Percentiles rank a stretch among this genome's conserved stretches.
Conservation (phyloP, 1,139 yeast genomes). For the Nakaseomyces sp. region DNA sequence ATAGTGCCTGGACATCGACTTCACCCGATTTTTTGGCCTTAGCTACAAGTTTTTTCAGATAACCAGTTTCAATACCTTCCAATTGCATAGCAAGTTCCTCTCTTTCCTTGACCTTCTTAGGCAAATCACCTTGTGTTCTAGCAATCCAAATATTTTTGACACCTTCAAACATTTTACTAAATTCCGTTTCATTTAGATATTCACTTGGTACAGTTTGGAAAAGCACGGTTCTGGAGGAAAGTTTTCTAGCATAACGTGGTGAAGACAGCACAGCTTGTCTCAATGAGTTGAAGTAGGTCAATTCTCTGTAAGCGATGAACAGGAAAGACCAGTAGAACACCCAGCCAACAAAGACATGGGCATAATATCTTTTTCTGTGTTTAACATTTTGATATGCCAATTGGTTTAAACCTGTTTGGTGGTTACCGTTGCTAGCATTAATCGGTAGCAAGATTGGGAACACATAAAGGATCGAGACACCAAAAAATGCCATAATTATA, state of each 20-base stretch:
- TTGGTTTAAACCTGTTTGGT: slow-evolving; percentile 47
- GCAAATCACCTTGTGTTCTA: slow-evolving; percentile 47
- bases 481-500: slow-evolving; percentile 48
- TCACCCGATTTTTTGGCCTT: slow-evolving; percentile 40
- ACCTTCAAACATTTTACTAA: slow-evolving; percentile 50
- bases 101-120: slow-evolving; percentile 48
- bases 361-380: slow-evolving; percentile 52
- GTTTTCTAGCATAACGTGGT: slow-evolving; percentile 57
- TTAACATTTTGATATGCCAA: slow-evolving; percentile 57
- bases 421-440: slow-evolving; percentile 71
- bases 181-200: slow-evolving; percentile 42
- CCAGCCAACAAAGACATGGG: slow-evolving; percentile 69
- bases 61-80: slow-evolving; percentile 52
- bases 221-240: slow-evolving; percentile 59
- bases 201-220: slow-evolving; percentile 53
- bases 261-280: slow-evolving; percentile 63
- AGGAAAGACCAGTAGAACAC: slow-evolving; percentile 49
- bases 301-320: slow-evolving; percentile 60
- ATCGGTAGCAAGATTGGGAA: slow-evolving; percentile 82
- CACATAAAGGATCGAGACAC: slow-evolving; percentile 54
- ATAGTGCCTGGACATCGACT: slow-evolving; percentile 31
- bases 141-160: slow-evolving; percentile 56
- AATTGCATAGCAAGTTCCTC: slow-evolving; percentile 45
- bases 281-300: slow-evolving; percentile 56
- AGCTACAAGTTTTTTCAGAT: slow-evolving; percentile 50